Evolutionary conservation across 192 early-diverging fungal genomes (phyloP).

Genomic region (Geranomyces michiganensis): DNA sequence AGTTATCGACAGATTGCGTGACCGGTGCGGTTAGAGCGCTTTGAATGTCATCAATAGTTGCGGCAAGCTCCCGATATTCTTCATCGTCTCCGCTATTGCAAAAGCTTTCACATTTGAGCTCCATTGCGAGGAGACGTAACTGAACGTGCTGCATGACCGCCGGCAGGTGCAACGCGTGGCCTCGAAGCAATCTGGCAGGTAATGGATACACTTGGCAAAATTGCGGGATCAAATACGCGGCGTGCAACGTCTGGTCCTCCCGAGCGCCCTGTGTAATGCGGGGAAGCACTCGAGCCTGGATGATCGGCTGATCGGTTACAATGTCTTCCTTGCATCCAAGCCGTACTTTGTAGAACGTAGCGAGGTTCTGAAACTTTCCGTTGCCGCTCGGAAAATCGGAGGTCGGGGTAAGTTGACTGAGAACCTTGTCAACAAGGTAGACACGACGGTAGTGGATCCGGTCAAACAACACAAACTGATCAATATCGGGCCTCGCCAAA

Average conservation of each 20-base stretch:
- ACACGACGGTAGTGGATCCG: constrained; percentile 37
- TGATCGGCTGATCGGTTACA: constrained; percentile 35
- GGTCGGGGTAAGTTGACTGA: constrained; percentile 12
- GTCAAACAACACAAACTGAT: constrained; percentile 35
- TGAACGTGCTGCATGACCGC: constrained; percentile 40
- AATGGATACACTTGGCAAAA: constrained; percentile 42
- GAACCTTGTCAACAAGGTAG: constrained; percentile 37
- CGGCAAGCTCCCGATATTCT: constrained; percentile 5
- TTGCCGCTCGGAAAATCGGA: constrained; percentile 14
- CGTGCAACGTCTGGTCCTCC: background rate
- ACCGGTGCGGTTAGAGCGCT: constrained; percentile 75
- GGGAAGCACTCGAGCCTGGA: constrained; percentile 40
- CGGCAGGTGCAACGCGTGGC: constrained; percentile 36
- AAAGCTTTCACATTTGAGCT: constrained; percentile 27
- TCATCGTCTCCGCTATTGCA: constrained; percentile 4
- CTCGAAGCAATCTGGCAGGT: constrained; percentile 25
- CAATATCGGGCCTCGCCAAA: background rate
- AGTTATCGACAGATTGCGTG: constrained; percentile 67
- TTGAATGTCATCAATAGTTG: constrained; percentile 26
- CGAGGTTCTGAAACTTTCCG: constrained; percentile 29
- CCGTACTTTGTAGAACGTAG: constrained; percentile 37
- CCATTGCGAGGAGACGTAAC: constrained; percentile 37
- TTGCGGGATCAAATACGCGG: constrained; percentile 41
- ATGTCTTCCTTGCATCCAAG: constrained; percentile 35
- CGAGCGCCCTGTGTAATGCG: constrained; percentile 34